phyloP scores from a whole-genome alignment of 169 alveolate species.

The Cryptosporidium meleagridis region DNA sequence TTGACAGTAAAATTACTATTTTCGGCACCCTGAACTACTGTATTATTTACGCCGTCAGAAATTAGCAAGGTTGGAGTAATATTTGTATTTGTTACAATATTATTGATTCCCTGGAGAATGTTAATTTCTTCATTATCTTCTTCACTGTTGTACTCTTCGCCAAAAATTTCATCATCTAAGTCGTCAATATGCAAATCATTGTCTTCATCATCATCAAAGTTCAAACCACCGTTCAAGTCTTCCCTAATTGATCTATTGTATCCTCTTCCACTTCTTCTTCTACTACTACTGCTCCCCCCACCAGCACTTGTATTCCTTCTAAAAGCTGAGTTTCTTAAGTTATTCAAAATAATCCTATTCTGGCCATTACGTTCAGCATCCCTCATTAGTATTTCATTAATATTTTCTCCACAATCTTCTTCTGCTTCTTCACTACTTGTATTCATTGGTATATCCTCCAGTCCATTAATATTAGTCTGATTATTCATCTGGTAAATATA shows the following conservation, averaged over 20 bases:
- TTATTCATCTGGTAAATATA: slow-evolving; percentile 64
- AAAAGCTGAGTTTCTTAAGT: slow-evolving; percentile 30
- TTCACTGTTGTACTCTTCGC: slow-evolving; percentile 42
- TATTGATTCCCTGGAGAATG: slow-evolving; percentile 26
- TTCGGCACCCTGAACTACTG: slow-evolving; percentile 1
- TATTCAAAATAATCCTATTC: slow-evolving; percentile 10
- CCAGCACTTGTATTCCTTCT: slow-evolving; percentile 9
- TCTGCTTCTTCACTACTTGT: slow-evolving; percentile 49
- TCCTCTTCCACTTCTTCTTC: slow-evolving; percentile 42
- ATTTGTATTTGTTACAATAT: slow-evolving; percentile 3
- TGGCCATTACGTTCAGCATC: slow-evolving; percentile 24
- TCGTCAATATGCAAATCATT: slow-evolving; percentile 28
- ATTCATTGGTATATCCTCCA: slow-evolving; percentile 66
- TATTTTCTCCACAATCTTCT: slow-evolving; percentile 24
- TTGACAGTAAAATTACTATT: background rate
- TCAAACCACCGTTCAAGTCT: background rate
- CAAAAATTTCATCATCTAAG: slow-evolving; percentile 45
- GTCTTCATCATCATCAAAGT: slow-evolving; percentile 55
- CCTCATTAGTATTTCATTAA: slow-evolving; percentile 39
- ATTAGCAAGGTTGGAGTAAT: slow-evolving; percentile 3
- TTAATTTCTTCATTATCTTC: slow-evolving; percentile 32
- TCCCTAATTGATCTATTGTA: slow-evolving; percentile 12
- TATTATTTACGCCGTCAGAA: background rate
- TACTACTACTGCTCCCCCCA: slow-evolving; percentile 5
- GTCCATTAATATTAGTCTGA: slow-evolving; percentile 53